Percentiles rank a stretch among this genome's conserved stretches.
phyloP scores from a whole-genome alignment of 768 basidiomycete genomes.

The Pisolithus albus region DNA sequence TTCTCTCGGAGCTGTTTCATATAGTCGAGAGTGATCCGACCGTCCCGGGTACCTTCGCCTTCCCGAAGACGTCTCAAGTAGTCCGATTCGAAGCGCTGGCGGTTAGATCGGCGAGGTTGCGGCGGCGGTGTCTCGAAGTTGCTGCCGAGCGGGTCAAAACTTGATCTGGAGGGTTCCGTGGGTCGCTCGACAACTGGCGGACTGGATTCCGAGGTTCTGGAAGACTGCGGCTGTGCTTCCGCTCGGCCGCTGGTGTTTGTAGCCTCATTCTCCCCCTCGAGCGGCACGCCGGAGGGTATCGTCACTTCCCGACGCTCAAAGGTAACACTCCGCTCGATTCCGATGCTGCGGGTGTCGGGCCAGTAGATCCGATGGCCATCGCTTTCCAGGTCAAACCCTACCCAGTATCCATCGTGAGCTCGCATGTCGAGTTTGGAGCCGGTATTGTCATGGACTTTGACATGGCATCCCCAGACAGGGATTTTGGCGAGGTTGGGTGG shows the following conservation, averaged over 20 bases:
- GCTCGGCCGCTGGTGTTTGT: too few species aligned
- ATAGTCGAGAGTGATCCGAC: neutral
- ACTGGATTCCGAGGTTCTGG: too few species aligned
- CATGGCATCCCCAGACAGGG: neutral
- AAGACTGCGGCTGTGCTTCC: too few species aligned
- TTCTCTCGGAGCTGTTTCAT: too few species aligned
- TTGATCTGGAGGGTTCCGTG: neutral
- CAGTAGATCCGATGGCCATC: neutral
- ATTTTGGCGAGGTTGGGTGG: neutral
- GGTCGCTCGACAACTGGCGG: too few species aligned
- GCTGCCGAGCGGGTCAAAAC: neutral
- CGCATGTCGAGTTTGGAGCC: neutral
- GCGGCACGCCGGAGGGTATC: neutral
- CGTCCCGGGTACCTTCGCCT: neutral
- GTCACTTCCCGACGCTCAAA: neutral
- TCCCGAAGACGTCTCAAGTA: neutral
- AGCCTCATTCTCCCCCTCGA: too few species aligned
- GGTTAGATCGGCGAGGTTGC: neutral
- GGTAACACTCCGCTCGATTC: conserved; percentile 5
- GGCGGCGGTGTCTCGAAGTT: neutral
- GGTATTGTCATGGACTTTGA: neutral
- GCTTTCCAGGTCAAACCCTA: neutral
- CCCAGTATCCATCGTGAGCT: neutral
- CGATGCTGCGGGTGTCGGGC: neutral
- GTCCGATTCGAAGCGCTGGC: neutral